These are phyloP conservation scores for Tolypocladium inflatum DNA, from an alignment of 2,329 filamentous ascomycete genomes.

Conservation along the genomic window DNA sequence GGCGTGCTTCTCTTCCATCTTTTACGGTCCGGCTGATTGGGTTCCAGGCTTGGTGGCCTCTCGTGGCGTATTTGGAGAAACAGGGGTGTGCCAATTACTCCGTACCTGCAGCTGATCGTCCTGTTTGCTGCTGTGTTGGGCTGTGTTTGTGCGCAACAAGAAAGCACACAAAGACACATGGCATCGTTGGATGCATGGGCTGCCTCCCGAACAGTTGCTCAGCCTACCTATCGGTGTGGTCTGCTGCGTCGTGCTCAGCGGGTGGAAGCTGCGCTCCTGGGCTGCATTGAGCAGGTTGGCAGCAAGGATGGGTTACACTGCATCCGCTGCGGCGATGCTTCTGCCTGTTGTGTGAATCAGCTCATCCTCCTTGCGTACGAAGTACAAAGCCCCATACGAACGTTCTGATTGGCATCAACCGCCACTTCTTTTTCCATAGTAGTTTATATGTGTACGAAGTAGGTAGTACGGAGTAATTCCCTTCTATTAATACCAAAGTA, in stretches of 20 bases:
- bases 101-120: background rate
- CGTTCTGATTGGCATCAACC: too few relatives aligned
- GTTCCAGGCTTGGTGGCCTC: background rate
- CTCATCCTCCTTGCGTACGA: background rate
- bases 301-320: background rate
- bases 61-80: background rate
- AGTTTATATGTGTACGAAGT: too few relatives aligned
- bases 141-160: background rate
- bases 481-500: too few relatives aligned
- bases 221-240: background rate
- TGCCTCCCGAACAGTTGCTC: background rate
- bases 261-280: background rate
- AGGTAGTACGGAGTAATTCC: too few relatives aligned
- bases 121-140: background rate
- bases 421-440: too few relatives aligned
- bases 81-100: background rate
- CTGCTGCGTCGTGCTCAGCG: background rate
- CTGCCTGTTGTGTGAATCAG: background rate
- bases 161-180: background rate
- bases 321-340: background rate
- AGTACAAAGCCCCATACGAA: too few relatives aligned
- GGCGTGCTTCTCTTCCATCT: too few relatives aligned
- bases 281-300: background rate
- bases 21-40: too few relatives aligned
- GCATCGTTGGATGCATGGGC: background rate